Base-by-base conservation (phyloP, 768 basidiomycete species). In the Amylocystis lapponica region DNA sequence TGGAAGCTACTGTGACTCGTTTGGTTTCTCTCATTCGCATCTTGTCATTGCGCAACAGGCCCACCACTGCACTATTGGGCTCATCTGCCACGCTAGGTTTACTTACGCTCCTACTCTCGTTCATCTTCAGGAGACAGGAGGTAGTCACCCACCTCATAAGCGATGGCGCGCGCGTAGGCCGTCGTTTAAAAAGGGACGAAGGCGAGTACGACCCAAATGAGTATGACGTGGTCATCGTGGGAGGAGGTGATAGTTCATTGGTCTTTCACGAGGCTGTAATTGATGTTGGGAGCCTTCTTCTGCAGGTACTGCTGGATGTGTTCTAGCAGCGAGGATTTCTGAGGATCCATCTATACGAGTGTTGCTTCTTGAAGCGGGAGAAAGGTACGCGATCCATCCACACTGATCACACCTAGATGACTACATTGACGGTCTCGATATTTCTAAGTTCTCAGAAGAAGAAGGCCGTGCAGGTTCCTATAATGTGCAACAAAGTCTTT, bases 241-340 rank as follows among this genome's bases (percentile, higher is more conserved):
- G 67, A 16, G 67, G 67, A 42, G 66, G 66, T 63, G 26, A 19
- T 59, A 42, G 26, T 14, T 13, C 9, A 9, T 39, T 11, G 20
- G 22, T 41, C 16, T 26, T 27, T 34, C 17, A 11, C 19, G 17
- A n/a, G 31, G 21, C 26, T 43, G 8, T 9, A 39, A 39, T 4
- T 16, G 9, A 8, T 9, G 7, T 5, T 27, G 4, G 11, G 3
- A 27, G n/a, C 9, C 36, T 25, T 19, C 53, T 14, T 47, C 50
- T 16, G 37, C 47, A 75, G 79, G 81, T 8, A 81, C 78, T 9
- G 70, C 79, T 2, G 81, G 81, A 10, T 81, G 78, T 53, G 79
- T 74, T 8, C 65, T 82, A 8, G 81, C 79, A 11, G 65, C 78
- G 3, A 69, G 81, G 13, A 58, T 83, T 8, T 72, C 69, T 5